phyloP scores from a whole-genome alignment of 139 green algal species.

The Mesotaenium endlicherianum region DNA sequence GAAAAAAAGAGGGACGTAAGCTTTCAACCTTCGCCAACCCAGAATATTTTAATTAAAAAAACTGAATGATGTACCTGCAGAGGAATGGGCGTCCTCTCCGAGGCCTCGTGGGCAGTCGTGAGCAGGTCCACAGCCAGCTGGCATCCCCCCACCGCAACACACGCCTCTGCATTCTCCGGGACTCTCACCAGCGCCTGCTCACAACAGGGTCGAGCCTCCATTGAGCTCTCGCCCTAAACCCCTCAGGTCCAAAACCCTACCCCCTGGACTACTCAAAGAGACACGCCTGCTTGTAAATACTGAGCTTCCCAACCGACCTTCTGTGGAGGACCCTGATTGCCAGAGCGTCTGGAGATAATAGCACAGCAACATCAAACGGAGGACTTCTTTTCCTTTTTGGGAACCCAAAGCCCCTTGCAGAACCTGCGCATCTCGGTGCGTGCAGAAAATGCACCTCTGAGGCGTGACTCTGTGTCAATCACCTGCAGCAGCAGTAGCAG shows the following conservation, averaged over 20 bases:
- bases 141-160: conserved; percentile 70
- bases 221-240: background rate
- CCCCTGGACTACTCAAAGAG: background rate
- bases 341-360: too few relatives aligned
- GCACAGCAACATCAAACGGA: too few relatives aligned
- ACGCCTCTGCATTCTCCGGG: conserved; percentile 63
- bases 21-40: background rate
- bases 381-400: too few relatives aligned
- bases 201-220: too few relatives aligned
- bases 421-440: too few relatives aligned
- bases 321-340: too few relatives aligned
- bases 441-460: too few relatives aligned
- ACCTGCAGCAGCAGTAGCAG: background rate
- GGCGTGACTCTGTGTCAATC: too few relatives aligned
- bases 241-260: background rate
- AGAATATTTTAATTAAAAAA: too few relatives aligned
- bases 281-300: background rate
- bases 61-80: conserved; percentile 53
- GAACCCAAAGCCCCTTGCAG: too few relatives aligned
- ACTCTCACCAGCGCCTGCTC: conserved; percentile 62
- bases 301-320: background rate
- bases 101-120: conserved; percentile 71
- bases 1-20: background rate
- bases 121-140: conserved; percentile 80
- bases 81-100: conserved; percentile 57